Conservation (phyloP, 306 rosid species). For the Senna siamea region DNA sequence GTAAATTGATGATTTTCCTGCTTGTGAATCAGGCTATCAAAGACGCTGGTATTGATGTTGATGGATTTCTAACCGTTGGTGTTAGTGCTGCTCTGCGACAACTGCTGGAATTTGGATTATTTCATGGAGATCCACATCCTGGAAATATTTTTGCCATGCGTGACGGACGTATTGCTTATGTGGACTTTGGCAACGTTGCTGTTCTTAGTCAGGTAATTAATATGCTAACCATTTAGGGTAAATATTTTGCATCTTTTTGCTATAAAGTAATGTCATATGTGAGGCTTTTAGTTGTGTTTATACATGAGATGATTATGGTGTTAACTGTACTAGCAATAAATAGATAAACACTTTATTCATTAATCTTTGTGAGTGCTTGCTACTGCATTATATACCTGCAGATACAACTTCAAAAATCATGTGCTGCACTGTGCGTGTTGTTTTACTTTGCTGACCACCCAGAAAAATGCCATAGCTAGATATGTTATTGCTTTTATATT, state of each 20-base stretch:
- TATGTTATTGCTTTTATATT: constrained; percentile 19
- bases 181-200: constrained; percentile 97
- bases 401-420: constrained; percentile 1
- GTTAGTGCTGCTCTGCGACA: constrained; percentile 98
- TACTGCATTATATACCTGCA: constrained; percentile 5
- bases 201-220: constrained; percentile 95
- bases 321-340: no score
- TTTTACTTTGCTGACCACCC: constrained; percentile 6
- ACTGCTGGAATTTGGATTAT: constrained; percentile 92
- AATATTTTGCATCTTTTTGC: constrained; percentile 11
- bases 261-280: constrained; percentile 16
- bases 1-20: constrained; percentile 36
- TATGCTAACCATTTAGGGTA: constrained; percentile 18
- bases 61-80: constrained; percentile 91
- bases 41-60: constrained; percentile 84
- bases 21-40: constrained; percentile 73
- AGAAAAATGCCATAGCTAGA: constrained; percentile 18
- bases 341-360: constrained; percentile 5
- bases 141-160: constrained; percentile 98
- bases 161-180: constrained; percentile 98
- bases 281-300: constrained; percentile 19
- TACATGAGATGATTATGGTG: no score
- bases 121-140: constrained; percentile 99
- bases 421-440: background rate
- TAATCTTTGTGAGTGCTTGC: constrained; percentile 12